A percentile compares a stretch with the other conserved stretches of the same genome.
Evolutionary conservation across 768 basidiomycete species (phyloP).

Genomic region (Collybia sordida): DNA sequence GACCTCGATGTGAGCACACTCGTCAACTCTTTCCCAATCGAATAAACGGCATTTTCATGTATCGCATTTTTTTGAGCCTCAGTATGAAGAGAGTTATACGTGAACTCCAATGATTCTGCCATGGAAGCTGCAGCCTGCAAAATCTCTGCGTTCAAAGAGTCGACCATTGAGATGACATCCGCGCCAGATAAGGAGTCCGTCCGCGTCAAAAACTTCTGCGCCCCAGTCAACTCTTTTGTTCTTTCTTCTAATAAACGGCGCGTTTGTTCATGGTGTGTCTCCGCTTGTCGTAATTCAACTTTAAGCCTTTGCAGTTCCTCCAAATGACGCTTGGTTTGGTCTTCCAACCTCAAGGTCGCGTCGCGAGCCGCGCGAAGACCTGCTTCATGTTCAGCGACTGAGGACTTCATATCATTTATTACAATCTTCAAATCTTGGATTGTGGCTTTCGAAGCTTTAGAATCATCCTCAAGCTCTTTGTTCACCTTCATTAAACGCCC

Average conservation of each 20-base stretch:
- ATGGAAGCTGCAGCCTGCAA: constrained; percentile 19
- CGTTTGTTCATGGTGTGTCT: constrained; percentile 17
- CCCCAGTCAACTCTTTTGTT: constrained; percentile 39
- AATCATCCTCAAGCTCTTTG: too few species aligned
- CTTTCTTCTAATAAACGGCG: constrained; percentile 23
- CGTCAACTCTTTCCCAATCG: constrained; percentile 9
- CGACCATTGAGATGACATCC: constrained; percentile 33
- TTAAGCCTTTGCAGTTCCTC: not conserved
- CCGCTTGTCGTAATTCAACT: constrained; percentile 13
- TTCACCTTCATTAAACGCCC: too few species aligned
- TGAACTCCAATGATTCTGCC: constrained; percentile 11
- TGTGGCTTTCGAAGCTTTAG: too few species aligned
- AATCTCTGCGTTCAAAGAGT: constrained; percentile 16
- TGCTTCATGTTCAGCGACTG: too few species aligned
- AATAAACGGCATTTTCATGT: constrained; percentile 1
- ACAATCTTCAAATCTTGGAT: too few species aligned
- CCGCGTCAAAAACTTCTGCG: constrained; percentile 42
- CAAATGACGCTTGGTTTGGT: not conserved
- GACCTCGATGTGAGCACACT: constrained; percentile 1
- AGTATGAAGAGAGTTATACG: too few species aligned
- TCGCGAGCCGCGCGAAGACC: too few species aligned
- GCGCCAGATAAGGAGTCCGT: constrained; percentile 42
- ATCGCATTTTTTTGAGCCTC: not conserved
- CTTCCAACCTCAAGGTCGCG: not conserved
- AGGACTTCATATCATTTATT: too few species aligned